Base-by-base conservation (phyloP, 805 yeast genomes). In the Lipomyces sp. region DNA sequence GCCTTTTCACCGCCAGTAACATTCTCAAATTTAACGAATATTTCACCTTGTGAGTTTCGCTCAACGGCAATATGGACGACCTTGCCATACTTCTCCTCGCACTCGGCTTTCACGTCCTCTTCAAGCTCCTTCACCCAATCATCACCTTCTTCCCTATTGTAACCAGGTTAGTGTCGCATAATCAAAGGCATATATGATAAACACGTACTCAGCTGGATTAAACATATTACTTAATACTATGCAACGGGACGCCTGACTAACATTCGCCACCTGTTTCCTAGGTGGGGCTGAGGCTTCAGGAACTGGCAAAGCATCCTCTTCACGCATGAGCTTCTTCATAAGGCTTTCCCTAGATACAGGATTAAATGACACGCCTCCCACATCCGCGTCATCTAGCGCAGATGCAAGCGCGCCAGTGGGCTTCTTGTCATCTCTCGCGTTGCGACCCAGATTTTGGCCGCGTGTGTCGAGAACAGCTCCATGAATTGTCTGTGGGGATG, bases 21-120 rank as follows among this genome's bases (percentile, higher is more conserved):
- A 10, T 65, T 62, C 29, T 55, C 72, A 71, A 78, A 77, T 58
- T 76, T 77, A 53, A 76, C 68, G 63, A 71, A 76, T 29, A 77
- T 71, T 39, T 76, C 77, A 33, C 80, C 81, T 32, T 70, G 61
- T 7, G 71, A 65, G n/a, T 75, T 63, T 10, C 66, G 63, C 13
- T 76, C 77, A 15, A 78, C 74, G 2, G 71, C 59, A 51, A 78
- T 72, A 62, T 79, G 78, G 4, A 66, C 68, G 4, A 78, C 75
- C 37, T 69, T 63, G 54, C 80, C 80, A 60, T 77, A 77, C 60
- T 73, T 73, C 24, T 75, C 79, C 54, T 78, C 79, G 63, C 80
- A 78, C 60, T 77, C 81, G 11, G 67, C 71, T 42, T 69, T 67
- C 39, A 78, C 78, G 66, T 77, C 80, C 45, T 77, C 77, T 61